These are phyloP conservation scores for Spizellomyces sp. DNA, from an alignment of 192 early-diverging fungal genomes.

Conservation along the genomic window DNA sequence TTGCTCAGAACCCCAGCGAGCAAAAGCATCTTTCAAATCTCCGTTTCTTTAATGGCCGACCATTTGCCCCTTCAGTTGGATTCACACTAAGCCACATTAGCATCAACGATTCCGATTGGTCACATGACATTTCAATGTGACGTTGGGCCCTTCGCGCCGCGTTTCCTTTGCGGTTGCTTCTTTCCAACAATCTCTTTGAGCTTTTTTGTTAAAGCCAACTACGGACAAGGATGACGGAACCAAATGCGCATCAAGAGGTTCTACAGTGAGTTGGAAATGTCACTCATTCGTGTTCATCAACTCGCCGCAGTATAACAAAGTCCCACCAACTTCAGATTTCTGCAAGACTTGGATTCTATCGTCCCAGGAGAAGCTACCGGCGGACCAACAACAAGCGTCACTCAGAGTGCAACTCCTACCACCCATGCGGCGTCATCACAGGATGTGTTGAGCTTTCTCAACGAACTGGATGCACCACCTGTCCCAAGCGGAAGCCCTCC, in stretches of 20 bases:
- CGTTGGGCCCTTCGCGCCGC: too few species aligned
- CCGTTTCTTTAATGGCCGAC: too few species aligned
- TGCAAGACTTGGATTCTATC: constrained; percentile 32
- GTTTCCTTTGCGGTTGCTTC: too few species aligned
- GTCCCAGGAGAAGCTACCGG: constrained; percentile 6
- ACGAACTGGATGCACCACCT: constrained; percentile 38
- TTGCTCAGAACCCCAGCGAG: too few species aligned
- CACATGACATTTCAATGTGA: too few species aligned
- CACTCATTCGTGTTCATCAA: neutral
- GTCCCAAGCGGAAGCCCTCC: neutral
- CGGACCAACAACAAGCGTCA: neutral
- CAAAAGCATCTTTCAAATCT: too few species aligned
- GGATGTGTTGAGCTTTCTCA: constrained; percentile 49
- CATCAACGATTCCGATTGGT: too few species aligned
- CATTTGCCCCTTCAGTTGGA: too few species aligned
- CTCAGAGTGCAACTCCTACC: neutral
- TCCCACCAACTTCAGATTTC: constrained; percentile 21
- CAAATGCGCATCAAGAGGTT: constrained; percentile 33
- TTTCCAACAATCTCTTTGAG: too few species aligned
- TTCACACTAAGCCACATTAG: too few species aligned
- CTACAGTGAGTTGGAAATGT: constrained; percentile 24
- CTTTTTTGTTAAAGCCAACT: too few species aligned
- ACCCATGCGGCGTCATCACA: constrained; percentile 6
- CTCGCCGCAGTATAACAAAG: neutral
- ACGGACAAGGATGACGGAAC: too few species aligned